Base-by-base conservation (phyloP, 768 basidiomycete species). In the Leccinellum rugosiceps region DNA sequence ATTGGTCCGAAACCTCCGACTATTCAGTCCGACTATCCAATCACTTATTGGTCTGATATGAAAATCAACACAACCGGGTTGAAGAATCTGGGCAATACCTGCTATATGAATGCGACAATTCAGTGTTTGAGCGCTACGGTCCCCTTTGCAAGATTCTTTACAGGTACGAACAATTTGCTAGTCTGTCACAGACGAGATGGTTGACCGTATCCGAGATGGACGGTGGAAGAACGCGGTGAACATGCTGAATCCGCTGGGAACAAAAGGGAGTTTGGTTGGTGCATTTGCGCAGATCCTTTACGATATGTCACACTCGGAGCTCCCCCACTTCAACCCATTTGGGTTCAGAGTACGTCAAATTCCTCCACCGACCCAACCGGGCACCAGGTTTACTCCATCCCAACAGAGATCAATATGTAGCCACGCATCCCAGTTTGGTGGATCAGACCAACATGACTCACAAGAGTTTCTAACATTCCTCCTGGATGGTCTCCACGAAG, bases 21-120 rank as follows among this genome's bases (percentile, higher is more conserved):
- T 25, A 88, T 91, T 60, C 72, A 74, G 28, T 86, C 83, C n/a
- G 85, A 88, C 47, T 94, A 90, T 68, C 88, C 90, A 4, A 86
- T 93, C 21, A 78, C 78, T 6, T 95, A 90, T 71, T 98, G 94
- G 94, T 73, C 80, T 14, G 91, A 94, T 68, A 77, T 84, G 41
- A 83, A 87, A 59, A 85, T 94, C 53, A 88, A 87, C 23, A 85
- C 85, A 19, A 85, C 87, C 0, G 96, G 96, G 4, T 72, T 99
- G 68, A 95, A 95, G 82, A 99, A 99, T 70, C 68, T 98, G 58
- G 88, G 90, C 17, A 98, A 98, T 71, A 99, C 97, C 8, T 99
- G 97, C 72, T 99, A 98, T 69, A 98, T 98, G 94, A 98, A 98
- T 71, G 92, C 97, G 30, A 94, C 94, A 6, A 84, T 99, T 15